Evolutionary conservation across 164 flowering plant genomes (phyloP).

Genomic region (Vitis rotundifolia): DNA sequence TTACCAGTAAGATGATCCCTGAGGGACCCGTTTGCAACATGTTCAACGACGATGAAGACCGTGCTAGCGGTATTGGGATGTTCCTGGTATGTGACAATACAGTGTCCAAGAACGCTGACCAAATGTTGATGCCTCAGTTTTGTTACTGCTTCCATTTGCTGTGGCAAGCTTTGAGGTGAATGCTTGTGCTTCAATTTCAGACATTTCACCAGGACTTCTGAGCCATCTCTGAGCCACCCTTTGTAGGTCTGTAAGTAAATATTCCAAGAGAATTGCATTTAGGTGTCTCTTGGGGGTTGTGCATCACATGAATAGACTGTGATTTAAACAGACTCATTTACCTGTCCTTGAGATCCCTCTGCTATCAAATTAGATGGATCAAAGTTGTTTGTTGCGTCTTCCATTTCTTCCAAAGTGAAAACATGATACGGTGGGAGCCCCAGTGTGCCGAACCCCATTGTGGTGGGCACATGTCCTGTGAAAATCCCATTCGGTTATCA

Average conservation of each 20-base stretch:
- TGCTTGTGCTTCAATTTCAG: conserved; percentile 55
- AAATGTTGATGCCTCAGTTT: conserved; percentile 76
- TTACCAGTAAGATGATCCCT: conserved; percentile 67
- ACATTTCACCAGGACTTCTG: conserved; percentile 54
- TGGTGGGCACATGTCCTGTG: conserved; percentile 53
- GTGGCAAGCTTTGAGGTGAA: conserved; percentile 49
- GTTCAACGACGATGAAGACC: conserved; percentile 63
- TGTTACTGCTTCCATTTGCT: conserved; percentile 60
- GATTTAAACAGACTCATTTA: conserved; percentile 15
- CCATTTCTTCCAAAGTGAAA: conserved; percentile 77
- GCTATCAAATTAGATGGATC: conserved; percentile 58
- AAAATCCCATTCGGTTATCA: neutral
- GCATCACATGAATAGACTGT: neutral
- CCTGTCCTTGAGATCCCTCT: conserved; percentile 80
- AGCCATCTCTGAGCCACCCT: conserved; percentile 73
- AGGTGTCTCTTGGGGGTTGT: neutral
- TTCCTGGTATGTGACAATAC: conserved; percentile 54
- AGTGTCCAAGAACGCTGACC: conserved; percentile 88
- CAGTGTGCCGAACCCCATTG: conserved; percentile 50
- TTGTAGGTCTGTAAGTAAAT: conserved; percentile 58
- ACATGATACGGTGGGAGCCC: conserved; percentile 66
- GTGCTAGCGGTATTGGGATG: conserved; percentile 44
- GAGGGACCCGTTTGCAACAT: conserved; percentile 59
- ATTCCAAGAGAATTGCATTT: too few relatives aligned
- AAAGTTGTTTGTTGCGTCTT: conserved; percentile 80